phyloP scores from a whole-genome alignment of 2,329 filamentous ascomycete genomes.

The Orbilia javanica region DNA sequence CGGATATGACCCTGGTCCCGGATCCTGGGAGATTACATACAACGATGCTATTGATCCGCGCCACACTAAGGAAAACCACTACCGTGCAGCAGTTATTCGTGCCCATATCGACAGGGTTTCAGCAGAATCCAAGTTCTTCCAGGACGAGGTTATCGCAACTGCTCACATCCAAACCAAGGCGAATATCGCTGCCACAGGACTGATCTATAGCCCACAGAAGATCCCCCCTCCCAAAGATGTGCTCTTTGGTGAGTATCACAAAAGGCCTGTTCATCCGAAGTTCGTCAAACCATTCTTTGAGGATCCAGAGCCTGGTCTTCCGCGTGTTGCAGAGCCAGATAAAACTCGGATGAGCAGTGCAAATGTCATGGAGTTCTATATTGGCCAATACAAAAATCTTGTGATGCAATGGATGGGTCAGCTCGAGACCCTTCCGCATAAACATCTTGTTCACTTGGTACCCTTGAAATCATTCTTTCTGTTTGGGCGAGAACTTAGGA shows the following conservation, averaged over 20 bases:
- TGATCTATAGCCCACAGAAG: not conserved
- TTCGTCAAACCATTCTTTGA: not conserved
- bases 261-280: no score
- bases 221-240: no score
- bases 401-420: not conserved
- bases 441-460: not conserved
- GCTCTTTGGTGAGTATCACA: no score
- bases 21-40: no score
- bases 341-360: not conserved
- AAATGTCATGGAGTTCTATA: not conserved
- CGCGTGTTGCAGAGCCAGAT: not conserved
- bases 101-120: no score
- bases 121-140: no score
- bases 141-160: not conserved
- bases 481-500: not conserved
- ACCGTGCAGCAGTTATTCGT: no score
- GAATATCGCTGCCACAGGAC: not conserved
- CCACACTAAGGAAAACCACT: no score
- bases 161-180: not conserved
- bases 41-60: no score
- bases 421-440: not conserved
- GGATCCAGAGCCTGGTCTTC: not conserved
- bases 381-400: not conserved
- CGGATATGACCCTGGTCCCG: no score
- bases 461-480: not conserved